Evolutionary conservation across 2,329 filamentous ascomycete genomes (phyloP), one percentile per base, ranked within the genome.

Genomic region (Huntiella decipiens): DNA sequence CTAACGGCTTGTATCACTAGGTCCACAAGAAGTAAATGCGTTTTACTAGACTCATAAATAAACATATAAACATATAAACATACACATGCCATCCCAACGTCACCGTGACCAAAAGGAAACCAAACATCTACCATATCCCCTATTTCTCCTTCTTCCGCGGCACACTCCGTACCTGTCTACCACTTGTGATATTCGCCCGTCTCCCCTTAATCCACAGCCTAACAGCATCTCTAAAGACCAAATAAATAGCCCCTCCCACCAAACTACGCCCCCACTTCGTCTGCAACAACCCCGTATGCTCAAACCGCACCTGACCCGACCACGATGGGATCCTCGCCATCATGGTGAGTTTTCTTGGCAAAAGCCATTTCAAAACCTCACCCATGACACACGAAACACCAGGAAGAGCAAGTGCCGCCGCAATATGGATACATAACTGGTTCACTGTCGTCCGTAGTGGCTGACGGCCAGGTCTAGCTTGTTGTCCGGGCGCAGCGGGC

Each of bases 241-340:
- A 78, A 55, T 88, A 94, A 15, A 93, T 63, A 57, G 84, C 91
- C 0, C 91, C 91, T 1, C 91, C 91, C 1, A 91, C 71, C 2
- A 98, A 66, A 55, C 83, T 95, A 47, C 91, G 71, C 1, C 86
- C 91, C 85, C 91, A 96, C 49, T 79, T 76, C 53, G 82, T 74
- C 56, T 91, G 82, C 31, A 98, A 60, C 19, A 96, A 66, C 0
- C 82, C 79, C 0, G 73, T 73, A 3, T 71, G 65, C 33, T 49
- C 47, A 33, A 17, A 49, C 33, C 66, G 58, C 37, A 52, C 51
- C 6, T 54, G 13, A 1, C 43, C 41, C 3, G 43, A 36, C 31
- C 48, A 49, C 19, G 48, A 39, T 19, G 48, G 44, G 35, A 47
- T 44, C 13, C 53, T 17, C 1, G 66, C 60, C 6, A 62, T 61